Evolutionary conservation across 2,329 filamentous ascomycete species (phyloP).

Genomic region (Fusarium secorum): DNA sequence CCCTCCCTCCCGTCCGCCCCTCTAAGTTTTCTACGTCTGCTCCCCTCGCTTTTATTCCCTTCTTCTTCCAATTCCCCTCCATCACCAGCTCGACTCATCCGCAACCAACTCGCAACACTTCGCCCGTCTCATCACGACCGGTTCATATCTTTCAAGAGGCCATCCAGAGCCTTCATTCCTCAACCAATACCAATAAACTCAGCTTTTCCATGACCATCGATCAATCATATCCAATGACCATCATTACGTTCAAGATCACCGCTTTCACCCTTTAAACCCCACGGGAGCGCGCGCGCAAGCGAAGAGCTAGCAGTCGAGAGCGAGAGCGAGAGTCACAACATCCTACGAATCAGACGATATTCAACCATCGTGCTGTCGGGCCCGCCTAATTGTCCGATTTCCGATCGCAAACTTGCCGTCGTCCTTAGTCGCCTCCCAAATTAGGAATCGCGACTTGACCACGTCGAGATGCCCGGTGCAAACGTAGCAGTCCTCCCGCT

Average conservation of each 20-base stretch:
- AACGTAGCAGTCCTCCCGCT: constrained; percentile 71
- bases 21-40: constrained; percentile 39
- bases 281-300: constrained; percentile 71
- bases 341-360: constrained; percentile 56
- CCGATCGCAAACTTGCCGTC: constrained; percentile 39
- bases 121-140: constrained; percentile 43
- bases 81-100: constrained; percentile 38
- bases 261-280: constrained; percentile 75
- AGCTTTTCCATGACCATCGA: constrained; percentile 54
- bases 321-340: constrained; percentile 45
- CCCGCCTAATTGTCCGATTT: constrained; percentile 40
- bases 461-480: constrained; percentile 72
- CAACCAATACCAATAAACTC: constrained; percentile 41
- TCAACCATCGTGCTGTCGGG: constrained; percentile 65
- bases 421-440: constrained; percentile 35
- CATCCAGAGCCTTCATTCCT: constrained; percentile 43
- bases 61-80: constrained; percentile 35
- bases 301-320: constrained; percentile 57
- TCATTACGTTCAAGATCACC: constrained; percentile 56
- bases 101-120: constrained; percentile 39
- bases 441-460: constrained; percentile 46
- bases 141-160: constrained; percentile 41
- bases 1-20: constrained; percentile 39
- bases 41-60: constrained; percentile 44
- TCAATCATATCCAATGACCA: constrained; percentile 62